Conservation (phyloP, 768 basidiomycete species). For the Favolaschia claudopus region DNA sequence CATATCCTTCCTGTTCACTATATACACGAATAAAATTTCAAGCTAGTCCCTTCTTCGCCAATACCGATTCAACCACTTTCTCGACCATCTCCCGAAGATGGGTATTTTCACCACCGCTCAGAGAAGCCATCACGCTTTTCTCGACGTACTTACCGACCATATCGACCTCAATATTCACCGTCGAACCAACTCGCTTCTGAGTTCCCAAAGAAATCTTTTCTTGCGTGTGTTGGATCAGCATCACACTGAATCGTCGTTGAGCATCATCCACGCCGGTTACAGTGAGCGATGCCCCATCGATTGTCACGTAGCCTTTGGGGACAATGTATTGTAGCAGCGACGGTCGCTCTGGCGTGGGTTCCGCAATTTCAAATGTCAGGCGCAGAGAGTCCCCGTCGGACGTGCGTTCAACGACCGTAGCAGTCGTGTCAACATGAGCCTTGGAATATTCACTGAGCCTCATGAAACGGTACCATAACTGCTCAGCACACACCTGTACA, state of each 20-base stretch:
- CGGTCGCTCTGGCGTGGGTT: slow-evolving; percentile 61
- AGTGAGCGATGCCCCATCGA: slow-evolving; percentile 95
- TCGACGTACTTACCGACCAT: slow-evolving; percentile 93
- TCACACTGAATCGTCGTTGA: slow-evolving; percentile 77
- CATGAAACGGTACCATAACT: background rate
- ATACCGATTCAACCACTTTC: slow-evolving; percentile 62
- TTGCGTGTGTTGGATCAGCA: slow-evolving; percentile 97
- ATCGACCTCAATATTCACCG: slow-evolving; percentile 95
- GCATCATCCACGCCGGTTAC: slow-evolving; percentile 79
- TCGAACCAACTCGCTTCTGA: slow-evolving; percentile 78
- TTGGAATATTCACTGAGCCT: slow-evolving; percentile 36
- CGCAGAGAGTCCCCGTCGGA: slow-evolving; percentile 91
- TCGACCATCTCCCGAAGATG: slow-evolving; percentile 59
- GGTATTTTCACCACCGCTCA: slow-evolving; percentile 61
- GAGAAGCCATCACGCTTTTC: slow-evolving; percentile 78
- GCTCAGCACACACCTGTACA: slow-evolving; percentile 74
- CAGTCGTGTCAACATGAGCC: slow-evolving; percentile 95
- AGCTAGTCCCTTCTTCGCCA: slow-evolving; percentile 53
- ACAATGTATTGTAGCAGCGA: slow-evolving; percentile 85
- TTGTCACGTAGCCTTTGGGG: slow-evolving; percentile 91
- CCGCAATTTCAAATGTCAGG: slow-evolving; percentile 78
- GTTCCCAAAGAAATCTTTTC: slow-evolving; percentile 81
- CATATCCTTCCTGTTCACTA: background rate
- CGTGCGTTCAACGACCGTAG: slow-evolving; percentile 67
- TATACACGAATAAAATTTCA: slow-evolving; percentile 6